phyloP scores from a whole-genome alignment of 352 stramenopile species.

The Globisporangium polare region DNA sequence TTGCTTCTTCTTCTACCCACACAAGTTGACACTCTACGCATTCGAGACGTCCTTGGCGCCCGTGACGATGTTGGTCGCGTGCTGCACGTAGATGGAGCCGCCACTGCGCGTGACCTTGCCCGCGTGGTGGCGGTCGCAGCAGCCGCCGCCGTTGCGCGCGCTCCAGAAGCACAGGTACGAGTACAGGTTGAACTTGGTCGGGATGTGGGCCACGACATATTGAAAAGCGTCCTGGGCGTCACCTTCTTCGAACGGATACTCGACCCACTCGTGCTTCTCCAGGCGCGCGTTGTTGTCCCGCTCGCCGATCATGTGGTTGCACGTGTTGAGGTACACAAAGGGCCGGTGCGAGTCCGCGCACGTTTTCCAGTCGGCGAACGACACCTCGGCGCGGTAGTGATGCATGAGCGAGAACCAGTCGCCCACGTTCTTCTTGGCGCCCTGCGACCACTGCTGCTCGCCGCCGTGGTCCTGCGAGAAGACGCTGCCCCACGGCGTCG shows the following conservation, averaged over 20 bases:
- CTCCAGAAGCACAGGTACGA: slow-evolving; percentile 75
- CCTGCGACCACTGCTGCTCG: slow-evolving; percentile 78
- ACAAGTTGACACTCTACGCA: not conserved
- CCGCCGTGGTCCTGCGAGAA: slow-evolving; percentile 75
- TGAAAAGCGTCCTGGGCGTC: slow-evolving; percentile 63
- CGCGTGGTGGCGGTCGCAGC: slow-evolving; percentile 59
- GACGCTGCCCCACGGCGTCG: slow-evolving; percentile 54
- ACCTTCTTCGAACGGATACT: slow-evolving; percentile 78
- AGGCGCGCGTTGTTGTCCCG: slow-evolving; percentile 75
- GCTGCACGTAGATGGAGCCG: slow-evolving; percentile 61
- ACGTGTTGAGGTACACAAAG: slow-evolving; percentile 85
- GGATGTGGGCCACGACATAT: slow-evolving; percentile 78
- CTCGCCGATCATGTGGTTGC: slow-evolving; percentile 89
- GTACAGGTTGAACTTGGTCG: slow-evolving; percentile 88
- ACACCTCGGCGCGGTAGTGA: slow-evolving; percentile 69
- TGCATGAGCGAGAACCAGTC: slow-evolving; percentile 90
- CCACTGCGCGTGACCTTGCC: slow-evolving; percentile 49
- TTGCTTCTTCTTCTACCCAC: slow-evolving; percentile 2
- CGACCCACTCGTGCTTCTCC: slow-evolving; percentile 74
- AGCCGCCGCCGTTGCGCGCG: slow-evolving; percentile 74
- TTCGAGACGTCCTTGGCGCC: not conserved
- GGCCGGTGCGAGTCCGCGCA: slow-evolving; percentile 44
- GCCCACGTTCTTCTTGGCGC: slow-evolving; percentile 75
- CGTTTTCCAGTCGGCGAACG: slow-evolving; percentile 42
- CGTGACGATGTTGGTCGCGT: not conserved